phyloP scores from a whole-genome alignment of 1,284 basidiomycete species.

The Polyporus tsugae region DNA sequence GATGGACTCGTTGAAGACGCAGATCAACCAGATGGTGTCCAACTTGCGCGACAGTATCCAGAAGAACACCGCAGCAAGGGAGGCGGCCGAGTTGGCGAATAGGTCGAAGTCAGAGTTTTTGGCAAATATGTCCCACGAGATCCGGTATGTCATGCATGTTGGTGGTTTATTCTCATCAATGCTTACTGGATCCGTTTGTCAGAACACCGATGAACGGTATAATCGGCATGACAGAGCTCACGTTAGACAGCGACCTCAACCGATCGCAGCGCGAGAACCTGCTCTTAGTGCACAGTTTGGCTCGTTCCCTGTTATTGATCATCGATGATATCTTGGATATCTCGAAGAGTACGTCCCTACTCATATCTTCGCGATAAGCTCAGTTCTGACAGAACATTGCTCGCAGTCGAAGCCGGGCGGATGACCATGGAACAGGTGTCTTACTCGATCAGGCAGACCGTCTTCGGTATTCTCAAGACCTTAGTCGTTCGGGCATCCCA shows the following conservation, averaged over 20 bases:
- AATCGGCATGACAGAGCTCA: conserved; percentile 99
- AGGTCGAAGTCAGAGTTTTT: conserved; percentile 97
- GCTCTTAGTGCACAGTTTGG: conserved; percentile 94
- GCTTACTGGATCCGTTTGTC: conserved; percentile 10
- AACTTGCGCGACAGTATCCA: conserved; percentile 97
- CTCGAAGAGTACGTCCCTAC: conserved; percentile 83
- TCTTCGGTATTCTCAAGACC: conserved; percentile 98
- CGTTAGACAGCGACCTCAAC: conserved; percentile 92
- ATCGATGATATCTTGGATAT: conserved; percentile 99
- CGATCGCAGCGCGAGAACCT: conserved; percentile 93
- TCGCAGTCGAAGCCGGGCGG: conserved; percentile 92
- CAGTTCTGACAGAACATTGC: conserved; percentile 19
- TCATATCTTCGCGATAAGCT: conserved; percentile 12
- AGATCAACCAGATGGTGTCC: conserved; percentile 99
- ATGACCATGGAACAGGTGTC: conserved; percentile 99
- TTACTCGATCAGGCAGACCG: conserved; percentile 96
- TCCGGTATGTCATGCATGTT: conserved; percentile 63
- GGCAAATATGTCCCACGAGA: conserved; percentile 98
- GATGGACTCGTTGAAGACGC: conserved; percentile 99
- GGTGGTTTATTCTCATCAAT: background rate
- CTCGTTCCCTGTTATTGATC: conserved; percentile 93
- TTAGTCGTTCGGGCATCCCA: conserved; percentile 98
- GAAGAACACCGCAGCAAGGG: conserved; percentile 98
- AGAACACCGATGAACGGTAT: conserved; percentile 99
- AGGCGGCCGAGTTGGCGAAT: conserved; percentile 97